phyloP scores from a whole-genome alignment of 2,329 filamentous ascomycete genomes.

The Exophiala viscosa region DNA sequence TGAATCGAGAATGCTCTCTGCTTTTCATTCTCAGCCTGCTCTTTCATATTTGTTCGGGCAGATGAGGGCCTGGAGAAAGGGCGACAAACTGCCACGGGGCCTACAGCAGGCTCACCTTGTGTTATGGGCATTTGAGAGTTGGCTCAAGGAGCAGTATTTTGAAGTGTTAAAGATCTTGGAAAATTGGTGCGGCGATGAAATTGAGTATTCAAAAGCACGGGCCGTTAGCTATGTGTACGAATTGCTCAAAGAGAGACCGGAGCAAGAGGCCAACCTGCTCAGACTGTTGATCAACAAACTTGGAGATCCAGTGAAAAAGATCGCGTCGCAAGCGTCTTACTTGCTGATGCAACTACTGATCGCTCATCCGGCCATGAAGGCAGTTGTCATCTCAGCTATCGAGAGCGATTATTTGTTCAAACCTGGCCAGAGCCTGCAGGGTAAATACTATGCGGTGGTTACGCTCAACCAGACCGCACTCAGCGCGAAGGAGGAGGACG shows the following conservation, averaged over 20 bases:
- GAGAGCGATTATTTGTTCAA: slow-evolving; percentile 85
- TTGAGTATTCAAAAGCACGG: slow-evolving; percentile 84
- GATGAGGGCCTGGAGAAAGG: slow-evolving; percentile 58
- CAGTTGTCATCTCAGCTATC: slow-evolving; percentile 75
- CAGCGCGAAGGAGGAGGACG: slow-evolving; percentile 73
- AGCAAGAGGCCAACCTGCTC: slow-evolving; percentile 92
- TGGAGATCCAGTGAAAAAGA: slow-evolving; percentile 91
- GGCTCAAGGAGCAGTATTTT: slow-evolving; percentile 91
- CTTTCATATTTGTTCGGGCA: slow-evolving; percentile 59
- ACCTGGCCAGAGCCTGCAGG: slow-evolving; percentile 79
- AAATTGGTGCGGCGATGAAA: slow-evolving; percentile 89
- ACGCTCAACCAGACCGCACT: slow-evolving; percentile 96
- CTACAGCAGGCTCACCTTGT: slow-evolving; percentile 76
- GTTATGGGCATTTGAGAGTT: slow-evolving; percentile 88
- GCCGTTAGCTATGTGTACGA: slow-evolving; percentile 90
- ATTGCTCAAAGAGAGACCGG: slow-evolving; percentile 88
- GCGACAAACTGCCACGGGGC: slow-evolving; percentile 68
- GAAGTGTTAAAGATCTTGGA: slow-evolving; percentile 88
- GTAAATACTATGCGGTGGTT: slow-evolving; percentile 94
- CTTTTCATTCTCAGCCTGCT: slow-evolving; percentile 75
- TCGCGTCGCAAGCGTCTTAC: slow-evolving; percentile 89
- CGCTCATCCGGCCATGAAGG: slow-evolving; percentile 90
- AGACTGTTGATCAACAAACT: slow-evolving; percentile 93
- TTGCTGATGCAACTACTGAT: slow-evolving; percentile 86
- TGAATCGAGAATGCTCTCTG: slow-evolving; percentile 71